Percentiles rank a stretch among this genome's conserved stretches.
These are phyloP conservation scores for Mycoemilia scoparia DNA, from an alignment of 192 early-diverging fungal species.

Conservation along the genomic window DNA sequence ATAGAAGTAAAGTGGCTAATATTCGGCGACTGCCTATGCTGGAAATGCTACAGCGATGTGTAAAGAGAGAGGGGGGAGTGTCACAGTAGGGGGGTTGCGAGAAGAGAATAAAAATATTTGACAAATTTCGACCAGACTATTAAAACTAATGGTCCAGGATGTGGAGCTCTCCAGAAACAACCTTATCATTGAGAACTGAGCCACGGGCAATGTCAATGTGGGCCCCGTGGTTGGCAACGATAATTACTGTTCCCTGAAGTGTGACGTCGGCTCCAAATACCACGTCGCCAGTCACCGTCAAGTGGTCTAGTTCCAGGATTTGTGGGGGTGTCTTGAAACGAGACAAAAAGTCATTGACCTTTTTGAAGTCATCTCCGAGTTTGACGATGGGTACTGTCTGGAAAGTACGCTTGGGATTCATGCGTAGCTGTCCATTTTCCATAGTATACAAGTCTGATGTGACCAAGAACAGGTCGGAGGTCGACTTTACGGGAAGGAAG, in stretches of 20 bases:
- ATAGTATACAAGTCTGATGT: slow-evolving; percentile 88
- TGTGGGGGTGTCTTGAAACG: slow-evolving; percentile 89
- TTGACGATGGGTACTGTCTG: slow-evolving; percentile 86
- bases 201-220: slow-evolving; percentile 94
- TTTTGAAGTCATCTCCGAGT: slow-evolving; percentile 96
- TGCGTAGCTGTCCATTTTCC: slow-evolving; percentile 75
- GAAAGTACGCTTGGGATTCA: slow-evolving; percentile 91
- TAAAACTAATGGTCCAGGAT: slow-evolving; percentile 50
- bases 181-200: slow-evolving; percentile 92
- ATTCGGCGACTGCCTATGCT: too few relatives aligned
- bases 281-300: slow-evolving; percentile 97
- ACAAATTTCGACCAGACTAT: too few relatives aligned
- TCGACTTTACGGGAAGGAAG: slow-evolving; percentile 97
- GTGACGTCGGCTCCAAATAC: slow-evolving; percentile 87
- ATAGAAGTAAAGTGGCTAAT: too few relatives aligned
- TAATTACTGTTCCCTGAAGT: slow-evolving; percentile 89
- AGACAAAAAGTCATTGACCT: slow-evolving; percentile 72
- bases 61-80: too few relatives aligned
- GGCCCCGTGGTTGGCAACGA: slow-evolving; percentile 95
- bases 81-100: too few relatives aligned
- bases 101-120: too few relatives aligned
- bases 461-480: slow-evolving; percentile 90
- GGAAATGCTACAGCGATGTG: too few relatives aligned
- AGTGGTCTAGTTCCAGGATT: slow-evolving; percentile 92
- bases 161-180: slow-evolving; percentile 89